A percentile compares a stretch with the other conserved stretches of the same genome.
Evolutionary conservation across 2,329 filamentous ascomycete species (phyloP).

Genomic region (Fusarium sacchari): DNA sequence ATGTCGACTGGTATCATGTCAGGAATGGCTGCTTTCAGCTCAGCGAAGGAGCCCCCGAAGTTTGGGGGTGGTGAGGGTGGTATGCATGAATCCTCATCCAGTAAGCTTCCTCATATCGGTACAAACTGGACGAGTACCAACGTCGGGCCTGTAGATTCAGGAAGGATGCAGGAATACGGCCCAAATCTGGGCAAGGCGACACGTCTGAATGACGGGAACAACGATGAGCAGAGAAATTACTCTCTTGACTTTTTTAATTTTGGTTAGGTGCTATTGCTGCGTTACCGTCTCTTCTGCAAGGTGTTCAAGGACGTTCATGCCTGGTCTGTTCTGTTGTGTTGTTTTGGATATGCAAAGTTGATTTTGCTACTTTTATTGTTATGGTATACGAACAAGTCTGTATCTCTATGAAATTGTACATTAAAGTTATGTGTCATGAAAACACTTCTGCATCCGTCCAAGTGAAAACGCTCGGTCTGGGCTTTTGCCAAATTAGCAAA

Average conservation of each 20-base stretch:
- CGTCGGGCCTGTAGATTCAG: conserved; percentile 40
- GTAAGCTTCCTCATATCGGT: conserved; percentile 11
- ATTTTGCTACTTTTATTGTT: not conserved
- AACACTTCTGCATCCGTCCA: not conserved
- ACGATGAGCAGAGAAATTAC: conserved; percentile 45
- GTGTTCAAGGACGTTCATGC: conserved; percentile 10
- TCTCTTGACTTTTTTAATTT: conserved; percentile 55
- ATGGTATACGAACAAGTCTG: not conserved
- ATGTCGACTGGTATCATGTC: conserved; percentile 43
- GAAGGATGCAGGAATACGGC: conserved; percentile 48
- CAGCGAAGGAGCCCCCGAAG: conserved; percentile 17
- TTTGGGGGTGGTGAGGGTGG: not conserved
- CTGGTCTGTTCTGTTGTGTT: not conserved
- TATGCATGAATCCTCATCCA: not conserved
- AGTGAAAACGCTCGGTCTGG: not conserved
- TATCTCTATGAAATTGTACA: not conserved
- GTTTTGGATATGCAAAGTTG: not conserved
- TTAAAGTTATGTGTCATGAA: not conserved
- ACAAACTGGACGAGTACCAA: conserved; percentile 24
- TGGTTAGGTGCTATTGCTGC: conserved; percentile 2
- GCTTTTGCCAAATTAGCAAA: not conserved
- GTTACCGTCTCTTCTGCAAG: conserved; percentile 3
- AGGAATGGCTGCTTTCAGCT: conserved; percentile 17
- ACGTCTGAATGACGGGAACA: conserved; percentile 21
- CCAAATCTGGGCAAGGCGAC: conserved; percentile 44